Base-by-base conservation (phyloP, 2,329 filamentous ascomycete genomes). In the Myotisia sp. region DNA sequence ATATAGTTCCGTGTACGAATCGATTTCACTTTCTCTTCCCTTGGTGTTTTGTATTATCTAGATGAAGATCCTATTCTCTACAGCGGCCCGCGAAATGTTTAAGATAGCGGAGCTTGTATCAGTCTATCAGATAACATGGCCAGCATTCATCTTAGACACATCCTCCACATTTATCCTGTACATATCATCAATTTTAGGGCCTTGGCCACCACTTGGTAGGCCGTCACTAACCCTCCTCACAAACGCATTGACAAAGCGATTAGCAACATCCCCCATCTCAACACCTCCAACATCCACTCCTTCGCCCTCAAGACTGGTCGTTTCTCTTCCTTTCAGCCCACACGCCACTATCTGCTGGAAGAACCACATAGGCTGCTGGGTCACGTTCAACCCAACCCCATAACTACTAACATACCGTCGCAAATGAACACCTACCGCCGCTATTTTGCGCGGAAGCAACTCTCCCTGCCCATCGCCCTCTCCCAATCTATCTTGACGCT, bases 351-450 rank as follows among this genome's bases (percentile, higher is more conserved):
- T 92, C 41, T 86, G 68, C 16, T 69, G 63, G 31, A 64, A 60
- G 48, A 71, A 77, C 70, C 72, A 81, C 42, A 64, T 92, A 83
- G 53, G 52, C 42, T 63, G 55, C 29, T 60, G 48, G 2, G 57
- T 61, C 4, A 64, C 54, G 46, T 64, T 64, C 34, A 94, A 53
- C 2, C 82, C 86, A 21, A 92, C 67, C 5, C 90, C 90, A 54
- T 92, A 79, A 40, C 78, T 82, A 16, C 77, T 85, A 23, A 95
- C 70, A 56, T 92, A 76, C 29, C 87, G 66, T 9, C 85, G 66
- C 42, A 94, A 69, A 60, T 95, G 86, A n/a, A 98, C 83, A 1
- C 90, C 90, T 26, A 95, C 63, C 0, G 86, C 85, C 0, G 84
- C 83, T 45, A 98, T 85, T 64, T 95, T 98, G 47, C 68, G 65